Conservation (phyloP, 176 grass and related monocot genomes). For the Tuctoria greenei region DNA sequence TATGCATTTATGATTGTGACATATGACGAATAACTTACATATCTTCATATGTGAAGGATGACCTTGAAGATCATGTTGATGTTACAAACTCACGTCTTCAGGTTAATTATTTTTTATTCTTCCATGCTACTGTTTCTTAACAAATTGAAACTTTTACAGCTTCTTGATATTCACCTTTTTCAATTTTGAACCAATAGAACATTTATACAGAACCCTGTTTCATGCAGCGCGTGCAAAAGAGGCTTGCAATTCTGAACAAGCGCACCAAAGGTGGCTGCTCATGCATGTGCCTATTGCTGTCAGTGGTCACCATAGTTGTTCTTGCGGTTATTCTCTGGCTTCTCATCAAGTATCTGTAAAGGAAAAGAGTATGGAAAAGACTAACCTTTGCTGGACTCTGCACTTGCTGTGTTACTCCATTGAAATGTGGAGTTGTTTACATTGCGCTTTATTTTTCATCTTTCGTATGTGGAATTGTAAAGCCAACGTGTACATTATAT, state of each 20-base stretch:
- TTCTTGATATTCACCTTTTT: neutral
- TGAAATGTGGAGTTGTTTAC: too few relatives aligned
- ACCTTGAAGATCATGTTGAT: slow-evolving; percentile 79
- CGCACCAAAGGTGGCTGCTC: slow-evolving; percentile 87
- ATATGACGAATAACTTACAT: slow-evolving; percentile 14
- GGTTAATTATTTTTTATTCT: slow-evolving; percentile 38
- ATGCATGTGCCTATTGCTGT: slow-evolving; percentile 72
- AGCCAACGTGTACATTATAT: slow-evolving; percentile 9
- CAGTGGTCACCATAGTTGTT: slow-evolving; percentile 63
- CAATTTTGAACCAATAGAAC: neutral
- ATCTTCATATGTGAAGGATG: slow-evolving; percentile 61
- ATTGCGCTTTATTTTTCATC: neutral
- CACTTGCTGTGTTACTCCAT: neutral
- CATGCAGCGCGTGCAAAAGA: slow-evolving; percentile 77
- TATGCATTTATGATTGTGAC: neutral
- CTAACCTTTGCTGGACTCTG: neutral
- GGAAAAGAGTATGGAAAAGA: slow-evolving; percentile 1
- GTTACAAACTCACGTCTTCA: slow-evolving; percentile 78
- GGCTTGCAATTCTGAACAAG: slow-evolving; percentile 83
- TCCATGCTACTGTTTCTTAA: neutral
- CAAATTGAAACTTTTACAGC: neutral
- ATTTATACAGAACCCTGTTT: slow-evolving; percentile 9
- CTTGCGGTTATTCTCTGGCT: slow-evolving; percentile 72
- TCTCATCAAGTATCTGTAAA: slow-evolving; percentile 88
- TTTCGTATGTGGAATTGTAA: slow-evolving; percentile 13